These are phyloP conservation scores for Penicillium vulpinum DNA, from an alignment of 2,329 filamentous ascomycete genomes.

Conservation along the genomic window DNA sequence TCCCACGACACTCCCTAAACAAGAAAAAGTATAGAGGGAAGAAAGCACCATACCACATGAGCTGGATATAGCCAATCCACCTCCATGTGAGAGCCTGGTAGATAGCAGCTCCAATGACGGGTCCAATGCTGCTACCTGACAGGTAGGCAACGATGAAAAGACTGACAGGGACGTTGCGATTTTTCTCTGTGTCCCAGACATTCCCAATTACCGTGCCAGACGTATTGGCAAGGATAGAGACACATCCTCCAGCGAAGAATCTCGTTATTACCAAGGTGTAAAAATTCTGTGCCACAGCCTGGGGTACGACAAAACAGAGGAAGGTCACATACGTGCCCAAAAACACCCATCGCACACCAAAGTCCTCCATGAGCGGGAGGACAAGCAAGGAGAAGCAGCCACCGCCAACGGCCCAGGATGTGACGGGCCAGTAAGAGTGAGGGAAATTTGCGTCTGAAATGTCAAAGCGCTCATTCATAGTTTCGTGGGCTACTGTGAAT, in stretches of 20 bases:
- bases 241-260: slow-evolving; percentile 47
- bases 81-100: slow-evolving; percentile 23
- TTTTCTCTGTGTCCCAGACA: slow-evolving; percentile 35
- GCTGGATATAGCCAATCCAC: slow-evolving; percentile 47
- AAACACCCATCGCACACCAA: slow-evolving; percentile 45
- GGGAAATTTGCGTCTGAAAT: slow-evolving; percentile 33
- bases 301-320: slow-evolving; percentile 46
- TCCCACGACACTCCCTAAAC: slow-evolving; percentile 44
- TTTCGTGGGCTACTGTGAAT: slow-evolving; percentile 38
- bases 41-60: slow-evolving; percentile 41
- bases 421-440: slow-evolving; percentile 35
- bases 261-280: slow-evolving; percentile 47
- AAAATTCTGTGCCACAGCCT: slow-evolving; percentile 48
- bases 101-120: slow-evolving; percentile 46
- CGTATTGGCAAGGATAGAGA: slow-evolving; percentile 42
- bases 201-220: slow-evolving; percentile 32
- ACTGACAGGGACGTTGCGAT: slow-evolving; percentile 42
- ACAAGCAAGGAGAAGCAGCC: slow-evolving; percentile 31
- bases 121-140: slow-evolving; percentile 46
- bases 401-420: slow-evolving; percentile 35
- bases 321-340: slow-evolving; percentile 40
- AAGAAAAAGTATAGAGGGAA: slow-evolving; percentile 44
- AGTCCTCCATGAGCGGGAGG: slow-evolving; percentile 41
- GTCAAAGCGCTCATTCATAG: slow-evolving; percentile 37
- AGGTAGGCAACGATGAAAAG: slow-evolving; percentile 46